Evolutionary conservation across 2,329 filamentous ascomycete species (phyloP), one percentile per base, ranked within the genome.

Genomic region (Colletotrichum cuscutae): DNA sequence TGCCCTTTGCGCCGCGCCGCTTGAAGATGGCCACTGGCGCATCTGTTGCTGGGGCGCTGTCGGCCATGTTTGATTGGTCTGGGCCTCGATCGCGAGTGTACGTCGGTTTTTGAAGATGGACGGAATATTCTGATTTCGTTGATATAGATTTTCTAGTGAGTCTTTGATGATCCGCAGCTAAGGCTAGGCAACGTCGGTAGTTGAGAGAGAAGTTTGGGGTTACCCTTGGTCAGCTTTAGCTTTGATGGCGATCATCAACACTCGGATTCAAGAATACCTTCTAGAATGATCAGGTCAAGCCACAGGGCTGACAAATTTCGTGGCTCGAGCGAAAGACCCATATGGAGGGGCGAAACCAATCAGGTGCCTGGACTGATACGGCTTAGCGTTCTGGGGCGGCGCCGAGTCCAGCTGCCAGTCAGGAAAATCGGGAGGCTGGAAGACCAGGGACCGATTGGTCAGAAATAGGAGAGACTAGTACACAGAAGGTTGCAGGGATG

Each of bases 1-100:
- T 95, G 74, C 89, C 89, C 80, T 95, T 97, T 78, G 89, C 89
- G 76, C 90, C 89, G 80, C 95, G 91, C 82, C 97, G 97, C 82
- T 97, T 98, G 89, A 98, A 98, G 64, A 94, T 82, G 15, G 92
- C 89, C 13, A 92, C 86, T 0, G 90, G 89, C 2, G 84, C 84
- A 32, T 84, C 81, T 35, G 81, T 77, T 13, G 78, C 68, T 32
- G 75, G 68, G 37, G 68, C 56, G 26, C 24, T 67, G 37, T 71
- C 67, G 60, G 64, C 53, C 71, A 74, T 72, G 49, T 24, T 46
- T 53, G 46, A 42, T 32, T 24, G 46, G 37, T 46, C 13, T 12
- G 28, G 30, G 9, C 24, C 28, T 56, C 28, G 32, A 9, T 42
- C 13, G 32, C 28, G n/a, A 6, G 67, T 37, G 60, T 19, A 15